Percentiles rank a stretch among this genome's conserved stretches.
These are phyloP conservation scores for Penicillium chermesinum DNA, from an alignment of 495 filamentous ascomycete species.

Conservation along the genomic window DNA sequence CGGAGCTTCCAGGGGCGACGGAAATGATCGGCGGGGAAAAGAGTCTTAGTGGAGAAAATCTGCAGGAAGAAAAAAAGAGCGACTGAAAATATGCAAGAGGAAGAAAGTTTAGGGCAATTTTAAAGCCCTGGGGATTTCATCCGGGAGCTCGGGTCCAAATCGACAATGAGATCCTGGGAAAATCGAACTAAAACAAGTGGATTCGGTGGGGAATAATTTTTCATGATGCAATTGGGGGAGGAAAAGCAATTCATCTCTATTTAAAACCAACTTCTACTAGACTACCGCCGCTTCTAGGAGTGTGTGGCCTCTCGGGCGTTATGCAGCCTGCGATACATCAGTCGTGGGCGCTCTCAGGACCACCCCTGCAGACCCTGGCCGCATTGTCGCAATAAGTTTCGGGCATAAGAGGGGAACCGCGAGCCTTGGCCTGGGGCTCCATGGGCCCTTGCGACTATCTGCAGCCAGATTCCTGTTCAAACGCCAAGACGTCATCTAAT, in stretches of 20 bases:
- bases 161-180: neutral
- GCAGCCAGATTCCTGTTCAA: no score
- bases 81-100: neutral
- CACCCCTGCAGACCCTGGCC: no score
- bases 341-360: no score
- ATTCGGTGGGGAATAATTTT: neutral
- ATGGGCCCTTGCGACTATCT: no score
- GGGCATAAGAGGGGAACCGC: no score
- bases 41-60: slow-evolving; percentile 9
- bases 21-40: slow-evolving; percentile 10
- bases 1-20: neutral
- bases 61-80: neutral
- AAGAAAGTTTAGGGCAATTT: neutral
- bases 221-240: neutral
- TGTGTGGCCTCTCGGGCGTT: no score
- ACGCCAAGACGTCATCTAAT: no score
- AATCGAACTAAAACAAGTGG: neutral
- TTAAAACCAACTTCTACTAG: neutral
- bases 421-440: no score
- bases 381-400: no score
- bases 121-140: neutral
- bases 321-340: no score
- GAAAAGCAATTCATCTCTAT: neutral
- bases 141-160: neutral
- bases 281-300: no score